Base-by-base conservation (phyloP, 305 asterid species). In the Coffea humblotiana region DNA sequence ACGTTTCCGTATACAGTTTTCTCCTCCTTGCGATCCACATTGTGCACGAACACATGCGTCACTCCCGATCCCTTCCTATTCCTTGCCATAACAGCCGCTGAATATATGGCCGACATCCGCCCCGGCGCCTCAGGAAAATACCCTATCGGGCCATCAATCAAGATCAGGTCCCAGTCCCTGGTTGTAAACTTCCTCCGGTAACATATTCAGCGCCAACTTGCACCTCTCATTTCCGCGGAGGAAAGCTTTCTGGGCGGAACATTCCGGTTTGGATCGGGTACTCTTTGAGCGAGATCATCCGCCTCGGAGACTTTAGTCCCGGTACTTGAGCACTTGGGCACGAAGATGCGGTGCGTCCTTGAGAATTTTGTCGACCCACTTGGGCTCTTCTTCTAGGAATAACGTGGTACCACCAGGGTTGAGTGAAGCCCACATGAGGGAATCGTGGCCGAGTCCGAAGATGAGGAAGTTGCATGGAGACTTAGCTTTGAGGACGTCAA, bases 111-210 rank as follows among this genome's bases (percentile, higher is more conserved):
- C 9, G 97, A 88, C 98, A 94, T 94, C 81, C 97, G 84, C 40
- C 97, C 98, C 3, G 98, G 98, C 35, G 97, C 97, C 72, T 90
- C 89, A 51, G 94, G 77, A 65, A 90, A 92, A 82, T 89, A 94
- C 0, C 97, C 98, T 64, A 95, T 79, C 6, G 98, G 98, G 9
- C 97, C 98, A 70, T 92, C 98, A 19, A 94, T 84, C 98, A 94
- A 92, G 54, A 94, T 90, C 82, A 90, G 8, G 86, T 94, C 98
- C 97, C 98, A 94, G 69, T 92, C 97, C n/a, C 19, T 84, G 89
- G 0, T 88, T 88, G 54, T 91, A 92, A 74, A 94, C 94, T 83
- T 88, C 90, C 12, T 91, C 87, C 0, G 91, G 76, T 37, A 94
- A 74, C 95, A 89, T 90, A 75, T 91, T 82, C 63, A 94, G 43